Conservation (phyloP, 176 grass and related monocot species). For the Triticum urartu region DNA sequence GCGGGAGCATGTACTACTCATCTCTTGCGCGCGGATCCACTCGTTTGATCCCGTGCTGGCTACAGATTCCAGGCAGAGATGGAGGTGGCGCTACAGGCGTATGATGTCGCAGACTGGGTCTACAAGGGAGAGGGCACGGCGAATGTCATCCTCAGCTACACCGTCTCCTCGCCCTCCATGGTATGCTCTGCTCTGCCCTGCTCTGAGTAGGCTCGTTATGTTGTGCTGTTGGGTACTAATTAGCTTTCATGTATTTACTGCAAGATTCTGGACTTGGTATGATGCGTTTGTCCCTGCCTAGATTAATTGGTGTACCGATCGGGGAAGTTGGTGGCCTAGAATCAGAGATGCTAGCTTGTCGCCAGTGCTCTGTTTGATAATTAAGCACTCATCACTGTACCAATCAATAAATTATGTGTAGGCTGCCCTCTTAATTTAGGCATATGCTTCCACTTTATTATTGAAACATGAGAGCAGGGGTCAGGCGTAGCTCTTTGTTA, state of each 20-base stretch:
- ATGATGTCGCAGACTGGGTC: slow-evolving; percentile 67
- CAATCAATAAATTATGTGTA: too few relatives aligned
- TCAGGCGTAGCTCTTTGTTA: too few relatives aligned
- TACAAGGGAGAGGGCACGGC: slow-evolving; percentile 94
- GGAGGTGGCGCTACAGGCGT: slow-evolving; percentile 44
- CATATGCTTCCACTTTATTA: too few relatives aligned
- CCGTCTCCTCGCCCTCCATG: slow-evolving; percentile 56
- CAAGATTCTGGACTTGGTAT: background rate
- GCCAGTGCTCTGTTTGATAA: too few relatives aligned
- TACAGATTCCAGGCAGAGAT: slow-evolving; percentile 28
- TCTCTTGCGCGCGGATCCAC: background rate
- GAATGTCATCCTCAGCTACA: slow-evolving; percentile 82
- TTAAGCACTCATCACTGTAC: too few relatives aligned
- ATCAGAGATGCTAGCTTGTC: too few relatives aligned
- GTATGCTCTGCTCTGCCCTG: slow-evolving; percentile 37
- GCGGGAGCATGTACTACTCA: too few relatives aligned
- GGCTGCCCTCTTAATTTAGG: too few relatives aligned
- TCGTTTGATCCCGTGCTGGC: background rate
- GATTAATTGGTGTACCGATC: background rate
- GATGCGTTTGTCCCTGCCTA: background rate
- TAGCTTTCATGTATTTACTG: too few relatives aligned
- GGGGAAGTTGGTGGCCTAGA: background rate
- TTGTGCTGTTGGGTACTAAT: background rate
- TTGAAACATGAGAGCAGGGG: too few relatives aligned
- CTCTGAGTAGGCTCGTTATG: background rate